Evolutionary conservation across 345 rosid species (phyloP).

Genomic region (Syzygium aromaticum): DNA sequence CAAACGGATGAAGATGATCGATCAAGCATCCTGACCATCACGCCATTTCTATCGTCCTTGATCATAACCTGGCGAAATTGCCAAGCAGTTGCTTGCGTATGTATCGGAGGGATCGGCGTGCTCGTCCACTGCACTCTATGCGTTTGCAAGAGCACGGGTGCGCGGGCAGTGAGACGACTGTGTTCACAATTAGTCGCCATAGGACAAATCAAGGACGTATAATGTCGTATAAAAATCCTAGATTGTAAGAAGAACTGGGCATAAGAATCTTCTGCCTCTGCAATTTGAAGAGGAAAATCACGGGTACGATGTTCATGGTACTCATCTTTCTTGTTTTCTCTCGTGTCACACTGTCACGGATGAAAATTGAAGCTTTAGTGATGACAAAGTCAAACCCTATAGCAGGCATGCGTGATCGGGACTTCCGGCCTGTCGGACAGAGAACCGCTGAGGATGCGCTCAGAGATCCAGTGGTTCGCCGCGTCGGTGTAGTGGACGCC

Average conservation of each 20-base stretch:
- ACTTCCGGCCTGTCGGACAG: slow-evolving; percentile 35
- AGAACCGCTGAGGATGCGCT: slow-evolving; percentile 40
- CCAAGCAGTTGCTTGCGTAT: neutral
- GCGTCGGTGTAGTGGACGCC: slow-evolving; percentile 47
- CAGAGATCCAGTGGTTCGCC: slow-evolving; percentile 65
- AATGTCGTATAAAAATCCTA: neutral
- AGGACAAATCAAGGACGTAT: neutral
- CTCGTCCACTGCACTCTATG: neutral
- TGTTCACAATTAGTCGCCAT: neutral
- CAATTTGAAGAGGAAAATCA: neutral
- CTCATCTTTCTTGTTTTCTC: neutral
- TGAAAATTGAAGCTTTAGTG: neutral
- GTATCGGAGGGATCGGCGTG: neutral
- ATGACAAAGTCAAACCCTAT: neutral
- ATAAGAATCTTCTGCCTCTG: neutral
- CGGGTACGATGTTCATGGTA: neutral
- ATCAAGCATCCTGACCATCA: neutral
- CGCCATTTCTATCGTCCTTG: neutral
- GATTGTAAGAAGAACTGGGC: neutral
- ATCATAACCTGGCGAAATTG: neutral
- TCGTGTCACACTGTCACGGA: neutral
- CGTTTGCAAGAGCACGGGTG: neutral
- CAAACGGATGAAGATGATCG: neutral
- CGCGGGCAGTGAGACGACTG: neutral
- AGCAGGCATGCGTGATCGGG: slow-evolving; percentile 52